Base-by-base conservation (phyloP, 208 protist species). In the Wallacemonas collosoma region DNA sequence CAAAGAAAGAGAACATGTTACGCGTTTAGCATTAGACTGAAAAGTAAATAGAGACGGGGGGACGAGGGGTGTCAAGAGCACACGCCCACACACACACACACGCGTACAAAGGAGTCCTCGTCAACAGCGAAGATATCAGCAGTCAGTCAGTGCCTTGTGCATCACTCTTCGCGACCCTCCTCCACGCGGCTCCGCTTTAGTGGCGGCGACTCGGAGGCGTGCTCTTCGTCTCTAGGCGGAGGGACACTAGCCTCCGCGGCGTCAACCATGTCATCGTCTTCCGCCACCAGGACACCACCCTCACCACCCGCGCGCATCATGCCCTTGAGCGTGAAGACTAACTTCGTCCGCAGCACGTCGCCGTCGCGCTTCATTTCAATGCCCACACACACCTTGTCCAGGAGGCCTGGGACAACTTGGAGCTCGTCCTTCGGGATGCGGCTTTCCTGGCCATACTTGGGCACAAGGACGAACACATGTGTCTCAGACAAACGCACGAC, bases 391-490 rank as follows among this genome's bases (percentile, higher is more conserved):
- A 94, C 91, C 73, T 85, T 90, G n/a, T 94, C 87, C 35, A 96
- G 80, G 65, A 96, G 79, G 35, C 82, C 79, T 0, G 91, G 91
- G 43, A 96, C 87, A 60, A 51, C 51, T 44, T 66, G 35, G 39
- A 96, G 83, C 54, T 86, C 76, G 69, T 93, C 89, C 68, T 88
- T 87, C 40, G 80, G 71, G 65, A 96, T 94, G 38, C 85, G 86
- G 62, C 92, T 90, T 71, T 96, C 89, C 71, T 96, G 92, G 14
- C 92, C 92, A 74, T 94, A 96, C 74, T 94, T 94, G 54, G 92
- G 92, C 58, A 96, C 92, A 40, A 93, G 77, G 36, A 96, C 89
- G 81, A 90, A 93, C 3, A 96, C 81, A 67, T 96, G 82, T 3
- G 92, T 90, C 50, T 96, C 92, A 8, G 89, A 88, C 38, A 88